Evolutionary conservation across 2,329 filamentous ascomycete genomes (phyloP).

Genomic region (Fonsecaea pugnacius): DNA sequence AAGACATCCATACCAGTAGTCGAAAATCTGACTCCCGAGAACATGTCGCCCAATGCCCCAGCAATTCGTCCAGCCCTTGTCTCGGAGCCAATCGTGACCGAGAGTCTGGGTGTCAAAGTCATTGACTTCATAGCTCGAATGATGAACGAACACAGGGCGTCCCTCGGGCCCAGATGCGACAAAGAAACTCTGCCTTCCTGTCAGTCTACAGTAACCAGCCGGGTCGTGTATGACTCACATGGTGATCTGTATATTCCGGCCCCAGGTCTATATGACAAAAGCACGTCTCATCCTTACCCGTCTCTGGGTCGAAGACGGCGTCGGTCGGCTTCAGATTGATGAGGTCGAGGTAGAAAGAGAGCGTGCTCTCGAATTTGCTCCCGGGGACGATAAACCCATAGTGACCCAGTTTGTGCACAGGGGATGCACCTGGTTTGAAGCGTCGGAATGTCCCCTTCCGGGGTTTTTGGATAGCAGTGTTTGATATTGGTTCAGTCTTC

Average conservation of each 20-base stretch:
- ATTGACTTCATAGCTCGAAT: conserved; percentile 71
- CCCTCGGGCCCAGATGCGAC: conserved; percentile 38
- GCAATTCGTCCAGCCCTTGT: conserved; percentile 66
- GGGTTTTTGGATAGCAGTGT: conserved; percentile 44
- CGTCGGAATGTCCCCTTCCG: conserved; percentile 45
- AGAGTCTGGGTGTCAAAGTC: conserved; percentile 73
- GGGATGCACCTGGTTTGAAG: conserved; percentile 52
- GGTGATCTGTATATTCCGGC: conserved; percentile 54
- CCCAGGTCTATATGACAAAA: conserved; percentile 59
- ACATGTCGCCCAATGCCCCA: conserved; percentile 75
- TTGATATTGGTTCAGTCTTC: conserved; percentile 39
- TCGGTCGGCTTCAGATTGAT: conserved; percentile 55
- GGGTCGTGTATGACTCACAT: conserved; percentile 45
- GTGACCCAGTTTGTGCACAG: conserved; percentile 55
- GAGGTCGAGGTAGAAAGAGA: conserved; percentile 50
- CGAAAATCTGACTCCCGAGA: conserved; percentile 72
- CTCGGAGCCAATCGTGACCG: conserved; percentile 70
- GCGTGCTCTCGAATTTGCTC: conserved; percentile 42
- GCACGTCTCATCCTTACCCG: conserved; percentile 42
- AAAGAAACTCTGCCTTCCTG: conserved; percentile 28
- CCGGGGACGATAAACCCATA: conserved; percentile 47
- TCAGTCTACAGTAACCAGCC: conserved; percentile 41
- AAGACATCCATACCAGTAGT: conserved; percentile 64
- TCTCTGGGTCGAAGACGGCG: conserved; percentile 41
- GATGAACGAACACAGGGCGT: conserved; percentile 61